A percentile compares a stretch with the other conserved stretches of the same genome.
phyloP scores from a whole-genome alignment of 139 green algal genomes.

The Chlorella vulgaris region DNA sequence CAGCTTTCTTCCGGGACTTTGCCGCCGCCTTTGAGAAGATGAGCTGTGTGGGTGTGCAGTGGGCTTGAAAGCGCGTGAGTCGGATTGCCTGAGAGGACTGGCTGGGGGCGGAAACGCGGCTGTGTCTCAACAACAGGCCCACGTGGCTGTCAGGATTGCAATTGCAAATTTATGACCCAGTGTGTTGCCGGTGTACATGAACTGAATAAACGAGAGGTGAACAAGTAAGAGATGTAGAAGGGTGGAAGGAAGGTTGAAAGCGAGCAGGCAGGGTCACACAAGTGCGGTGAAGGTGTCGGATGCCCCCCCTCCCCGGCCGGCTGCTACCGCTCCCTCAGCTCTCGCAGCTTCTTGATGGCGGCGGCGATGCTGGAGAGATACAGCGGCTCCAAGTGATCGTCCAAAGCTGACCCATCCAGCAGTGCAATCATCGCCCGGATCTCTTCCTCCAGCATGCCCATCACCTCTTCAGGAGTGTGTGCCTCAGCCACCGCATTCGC shows the following conservation, averaged over 20 bases:
- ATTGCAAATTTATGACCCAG: too few species aligned
- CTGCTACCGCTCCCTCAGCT: not conserved
- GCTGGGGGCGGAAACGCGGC: too few species aligned
- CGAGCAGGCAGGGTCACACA: too few species aligned
- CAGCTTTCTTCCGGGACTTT: slow-evolving; percentile 79
- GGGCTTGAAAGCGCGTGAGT: slow-evolving; percentile 1
- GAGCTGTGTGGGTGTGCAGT: slow-evolving; percentile 51
- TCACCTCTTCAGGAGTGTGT: not conserved
- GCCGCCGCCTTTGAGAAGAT: slow-evolving; percentile 65
- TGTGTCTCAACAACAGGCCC: too few species aligned
- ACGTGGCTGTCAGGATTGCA: too few species aligned
- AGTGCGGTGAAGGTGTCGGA: too few species aligned
- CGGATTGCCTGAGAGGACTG: too few species aligned
- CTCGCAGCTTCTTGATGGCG: not conserved
- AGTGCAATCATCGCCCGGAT: slow-evolving; percentile 9
- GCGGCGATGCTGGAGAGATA: slow-evolving; percentile 15
- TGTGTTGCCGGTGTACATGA: too few species aligned
- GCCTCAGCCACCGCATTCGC: not conserved
- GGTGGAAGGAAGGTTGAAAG: too few species aligned
- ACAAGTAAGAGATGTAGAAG: too few species aligned
- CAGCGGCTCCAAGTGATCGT: slow-evolving; percentile 25
- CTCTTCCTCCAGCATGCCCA: slow-evolving; percentile 17
- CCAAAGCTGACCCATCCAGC: slow-evolving; percentile 19
- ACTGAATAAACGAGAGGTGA: too few species aligned
- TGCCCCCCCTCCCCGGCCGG: too few species aligned